Evolutionary conservation across 768 basidiomycete species (phyloP).

Genomic region (Cyclocybe aegerita): DNA sequence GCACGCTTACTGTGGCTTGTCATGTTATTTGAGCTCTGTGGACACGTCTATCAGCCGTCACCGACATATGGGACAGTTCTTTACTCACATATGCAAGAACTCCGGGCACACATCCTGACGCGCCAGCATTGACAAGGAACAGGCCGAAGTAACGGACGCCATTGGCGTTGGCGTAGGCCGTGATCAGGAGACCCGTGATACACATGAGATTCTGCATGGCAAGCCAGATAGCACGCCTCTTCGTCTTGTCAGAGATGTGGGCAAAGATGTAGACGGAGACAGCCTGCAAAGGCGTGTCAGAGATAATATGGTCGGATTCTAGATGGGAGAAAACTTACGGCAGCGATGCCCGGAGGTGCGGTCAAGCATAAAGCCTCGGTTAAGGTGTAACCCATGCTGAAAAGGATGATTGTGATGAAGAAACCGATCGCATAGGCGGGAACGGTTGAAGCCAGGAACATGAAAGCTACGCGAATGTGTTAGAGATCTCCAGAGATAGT

Average conservation of each 20-base stretch:
- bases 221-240: constrained; percentile 30
- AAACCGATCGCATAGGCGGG: constrained; percentile 34
- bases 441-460: constrained; percentile 34
- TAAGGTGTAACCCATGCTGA: constrained; percentile 29
- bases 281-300: constrained; percentile 19
- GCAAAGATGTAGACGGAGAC: constrained; percentile 34
- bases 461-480: constrained; percentile 19
- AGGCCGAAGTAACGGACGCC: constrained; percentile 33
- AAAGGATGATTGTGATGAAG: constrained; percentile 34
- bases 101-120: constrained; percentile 33
- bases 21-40: constrained; percentile 35
- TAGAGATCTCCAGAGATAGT: not conserved
- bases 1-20: constrained; percentile 36
- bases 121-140: constrained; percentile 32
- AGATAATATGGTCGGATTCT: not conserved
- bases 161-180: constrained; percentile 24
- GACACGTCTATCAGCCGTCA: not conserved
- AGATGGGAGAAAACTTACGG: constrained; percentile 16
- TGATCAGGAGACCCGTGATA: constrained; percentile 30
- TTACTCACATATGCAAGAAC: constrained; percentile 35
- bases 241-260: constrained; percentile 32
- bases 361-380: constrained; percentile 27
- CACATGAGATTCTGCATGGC: constrained; percentile 28
- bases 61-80: not conserved
- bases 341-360: constrained; percentile 31